Conservation (phyloP, 768 basidiomycete species). For the Rickenella mellea region DNA sequence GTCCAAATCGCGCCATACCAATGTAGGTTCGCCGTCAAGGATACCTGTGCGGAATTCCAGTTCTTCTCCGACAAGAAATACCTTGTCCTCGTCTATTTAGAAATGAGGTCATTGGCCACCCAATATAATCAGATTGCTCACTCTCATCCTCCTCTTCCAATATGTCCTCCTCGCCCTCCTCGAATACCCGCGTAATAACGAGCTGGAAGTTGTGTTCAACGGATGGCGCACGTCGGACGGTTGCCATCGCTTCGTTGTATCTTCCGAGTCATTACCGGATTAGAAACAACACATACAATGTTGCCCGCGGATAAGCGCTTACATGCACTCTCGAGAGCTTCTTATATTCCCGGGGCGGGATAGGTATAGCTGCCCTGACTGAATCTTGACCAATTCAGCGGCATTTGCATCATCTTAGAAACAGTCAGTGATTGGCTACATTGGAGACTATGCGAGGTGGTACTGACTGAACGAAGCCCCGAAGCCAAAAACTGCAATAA, state of each 20-base stretch:
- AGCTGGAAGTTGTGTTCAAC: constrained; percentile 80
- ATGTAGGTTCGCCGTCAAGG: constrained; percentile 68
- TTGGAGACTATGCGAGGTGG: constrained; percentile 6
- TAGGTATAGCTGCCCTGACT: constrained; percentile 83
- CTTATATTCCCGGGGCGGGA: constrained; percentile 87
- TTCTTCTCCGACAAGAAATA: constrained; percentile 85
- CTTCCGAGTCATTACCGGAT: constrained; percentile 28
- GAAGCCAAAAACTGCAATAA: background rate
- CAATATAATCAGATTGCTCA: constrained; percentile 23
- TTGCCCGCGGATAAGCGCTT: constrained; percentile 19
- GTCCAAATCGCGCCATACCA: constrained; percentile 86
- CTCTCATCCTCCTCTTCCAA: constrained; percentile 91
- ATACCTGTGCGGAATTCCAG: constrained; percentile 76
- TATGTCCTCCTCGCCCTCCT: constrained; percentile 92
- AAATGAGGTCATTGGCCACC: too few species aligned
- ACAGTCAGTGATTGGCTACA: constrained; percentile 16
- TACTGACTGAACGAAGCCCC: background rate
- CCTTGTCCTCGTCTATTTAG: constrained; percentile 69
- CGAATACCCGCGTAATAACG: constrained; percentile 92
- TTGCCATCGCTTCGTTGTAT: constrained; percentile 92
- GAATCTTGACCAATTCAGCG: constrained; percentile 90
- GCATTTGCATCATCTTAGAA: constrained; percentile 83
- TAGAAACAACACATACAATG: background rate
- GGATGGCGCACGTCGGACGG: constrained; percentile 75
- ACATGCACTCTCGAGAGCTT: constrained; percentile 96